Conservation (phyloP, 768 basidiomycete species). For the Termitomyces sp. region DNA sequence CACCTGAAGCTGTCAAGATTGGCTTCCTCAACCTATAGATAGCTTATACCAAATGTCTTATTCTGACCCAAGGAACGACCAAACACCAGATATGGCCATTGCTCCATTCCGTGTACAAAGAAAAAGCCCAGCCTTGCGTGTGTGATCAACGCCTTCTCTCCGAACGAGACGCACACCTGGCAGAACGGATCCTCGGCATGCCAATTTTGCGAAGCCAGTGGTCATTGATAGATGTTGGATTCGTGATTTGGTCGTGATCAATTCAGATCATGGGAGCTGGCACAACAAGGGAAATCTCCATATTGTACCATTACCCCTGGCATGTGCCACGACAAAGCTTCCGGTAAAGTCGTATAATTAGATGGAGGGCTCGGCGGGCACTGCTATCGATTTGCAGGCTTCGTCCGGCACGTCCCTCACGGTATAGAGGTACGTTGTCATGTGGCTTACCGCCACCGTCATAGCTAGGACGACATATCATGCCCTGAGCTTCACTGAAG, state of each 20-base stretch:
- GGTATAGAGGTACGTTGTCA: not conserved
- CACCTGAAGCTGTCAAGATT: not conserved
- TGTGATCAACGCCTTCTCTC: not conserved
- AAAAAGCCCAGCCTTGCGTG: not conserved
- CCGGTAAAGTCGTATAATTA: not conserved
- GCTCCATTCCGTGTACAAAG: not conserved
- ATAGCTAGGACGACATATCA: not conserved
- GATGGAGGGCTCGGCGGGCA: not conserved
- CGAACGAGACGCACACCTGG: conserved; percentile 1
- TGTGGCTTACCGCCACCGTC: not conserved
- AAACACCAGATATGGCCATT: not conserved
- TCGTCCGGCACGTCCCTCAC: not conserved
- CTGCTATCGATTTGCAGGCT: not conserved
- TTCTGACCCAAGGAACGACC: conserved; percentile 1
- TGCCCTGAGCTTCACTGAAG: not conserved
- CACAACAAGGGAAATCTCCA: not conserved
- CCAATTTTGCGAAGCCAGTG: not conserved
- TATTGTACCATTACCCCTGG: not conserved
- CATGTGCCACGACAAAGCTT: not conserved
- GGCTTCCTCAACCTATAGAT: not conserved
- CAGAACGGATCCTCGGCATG: conserved; percentile 9
- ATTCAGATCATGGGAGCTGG: not conserved
- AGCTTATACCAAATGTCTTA: not conserved
- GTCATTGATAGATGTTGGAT: not conserved
- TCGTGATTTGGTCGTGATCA: not conserved